Base-by-base conservation (phyloP, 345 rosid genomes). In the Populus euphratica region DNA sequence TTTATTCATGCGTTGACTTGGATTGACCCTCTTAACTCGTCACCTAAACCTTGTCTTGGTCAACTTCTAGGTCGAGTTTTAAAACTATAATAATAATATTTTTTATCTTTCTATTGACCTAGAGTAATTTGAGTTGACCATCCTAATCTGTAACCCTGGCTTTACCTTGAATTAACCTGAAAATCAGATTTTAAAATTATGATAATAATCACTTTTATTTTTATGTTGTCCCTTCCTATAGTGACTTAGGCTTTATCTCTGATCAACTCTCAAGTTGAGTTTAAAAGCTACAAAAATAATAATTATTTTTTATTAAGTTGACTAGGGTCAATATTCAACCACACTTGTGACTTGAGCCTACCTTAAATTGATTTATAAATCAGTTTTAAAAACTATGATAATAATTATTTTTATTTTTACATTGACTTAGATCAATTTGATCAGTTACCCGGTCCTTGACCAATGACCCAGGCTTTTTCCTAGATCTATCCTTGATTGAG, bases 401-500 rank as follows among this genome's bases (percentile, higher is more conserved):
- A 33, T 33, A 4, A 33, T 0, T 33, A 33, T 33, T 33, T 33
- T 33, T 33, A 33, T 33, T 33, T 0, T 33, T 33, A 33, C 0
- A 33, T 33, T 33, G 0, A 4, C 0, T 33, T 0, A 0, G 5
- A 0, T 33, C 0, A 33, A 33, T 5, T 33, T 33, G 36, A 4
- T 0, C 0, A 0, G 0, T 4, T 33, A 33, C 5, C 0, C 0
- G 0, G 36, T 0, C 36, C 36, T 33, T 0, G 0, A 33, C 36
- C 36, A 4, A 33, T 33, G 36, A 33, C 36, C 36, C 5, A 33
- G 0, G 5, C 36, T 33, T 33, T 33, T 33, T 5, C 0, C 5
- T 33, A 0, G 5, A 33, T 33, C 0, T 0, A 4, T 0, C 5
- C 0, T 0, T 33, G 0, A 33, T 33, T 33, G 5, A 0, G 0